phyloP scores from a whole-genome alignment of 192 early-diverging fungal genomes.

The Coemansia sp. region DNA sequence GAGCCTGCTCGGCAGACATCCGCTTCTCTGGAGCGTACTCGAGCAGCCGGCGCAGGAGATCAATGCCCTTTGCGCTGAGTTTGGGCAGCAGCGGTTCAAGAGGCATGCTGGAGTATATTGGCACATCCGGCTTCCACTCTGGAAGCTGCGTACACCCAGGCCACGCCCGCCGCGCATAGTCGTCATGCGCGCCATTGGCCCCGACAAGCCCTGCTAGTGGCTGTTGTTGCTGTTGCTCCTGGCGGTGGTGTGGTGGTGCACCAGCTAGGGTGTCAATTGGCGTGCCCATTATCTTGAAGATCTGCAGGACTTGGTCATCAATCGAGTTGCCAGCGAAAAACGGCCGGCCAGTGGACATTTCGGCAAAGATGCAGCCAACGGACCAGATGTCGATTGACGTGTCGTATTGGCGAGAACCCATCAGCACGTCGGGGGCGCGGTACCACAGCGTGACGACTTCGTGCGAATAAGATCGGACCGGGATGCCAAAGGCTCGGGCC shows the following conservation, averaged over 20 bases:
- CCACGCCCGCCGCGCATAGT: slow-evolving; percentile 57
- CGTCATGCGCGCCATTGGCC: slow-evolving; percentile 10
- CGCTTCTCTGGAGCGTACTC: slow-evolving; percentile 78
- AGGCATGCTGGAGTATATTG: slow-evolving; percentile 65
- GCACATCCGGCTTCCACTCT: slow-evolving; percentile 81
- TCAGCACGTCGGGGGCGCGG: slow-evolving; percentile 81
- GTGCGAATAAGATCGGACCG: slow-evolving; percentile 80
- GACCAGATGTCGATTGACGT: slow-evolving; percentile 89
- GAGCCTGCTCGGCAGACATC: slow-evolving; percentile 73
- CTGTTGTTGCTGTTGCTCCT: slow-evolving; percentile 3
- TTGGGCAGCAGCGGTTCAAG: slow-evolving; percentile 79
- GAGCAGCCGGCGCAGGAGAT: slow-evolving; percentile 73
- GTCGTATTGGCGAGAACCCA: slow-evolving; percentile 85
- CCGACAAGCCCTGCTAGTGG: background rate
- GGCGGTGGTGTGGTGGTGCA: background rate
- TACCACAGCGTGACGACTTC: slow-evolving; percentile 90
- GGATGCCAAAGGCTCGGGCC: slow-evolving; percentile 95
- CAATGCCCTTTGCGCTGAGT: slow-evolving; percentile 78
- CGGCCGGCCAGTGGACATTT: slow-evolving; percentile 85
- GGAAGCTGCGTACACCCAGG: slow-evolving; percentile 82
- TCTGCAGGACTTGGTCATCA: slow-evolving; percentile 80
- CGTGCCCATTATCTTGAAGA: slow-evolving; percentile 88
- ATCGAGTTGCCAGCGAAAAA: slow-evolving; percentile 89
- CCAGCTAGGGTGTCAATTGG: slow-evolving; percentile 48
- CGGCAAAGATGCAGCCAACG: slow-evolving; percentile 85